Conservation (phyloP, 1,284 basidiomycete genomes). For the Inonotus hispidus region DNA sequence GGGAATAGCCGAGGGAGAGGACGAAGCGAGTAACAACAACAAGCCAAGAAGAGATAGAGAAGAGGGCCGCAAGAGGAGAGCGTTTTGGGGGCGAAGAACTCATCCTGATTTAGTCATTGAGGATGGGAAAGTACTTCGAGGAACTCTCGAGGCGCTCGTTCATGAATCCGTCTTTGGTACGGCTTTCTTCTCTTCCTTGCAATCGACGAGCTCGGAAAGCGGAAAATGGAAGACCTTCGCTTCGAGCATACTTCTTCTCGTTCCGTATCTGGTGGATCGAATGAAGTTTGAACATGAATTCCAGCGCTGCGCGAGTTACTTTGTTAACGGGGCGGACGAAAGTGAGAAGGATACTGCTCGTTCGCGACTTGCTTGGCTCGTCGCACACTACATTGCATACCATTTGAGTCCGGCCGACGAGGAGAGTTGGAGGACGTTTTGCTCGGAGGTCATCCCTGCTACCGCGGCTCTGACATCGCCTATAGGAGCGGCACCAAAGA, state of each 20-base stretch:
- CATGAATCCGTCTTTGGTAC: constrained; percentile 80
- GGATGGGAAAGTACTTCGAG: constrained; percentile 47
- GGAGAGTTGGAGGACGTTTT: constrained; percentile 56
- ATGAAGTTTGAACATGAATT: constrained; percentile 65
- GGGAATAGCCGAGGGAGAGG: constrained; percentile 36
- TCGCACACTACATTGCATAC: constrained; percentile 54
- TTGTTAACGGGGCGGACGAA: constrained; percentile 52
- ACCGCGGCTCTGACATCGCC: background rate
- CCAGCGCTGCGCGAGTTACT: constrained; percentile 54
- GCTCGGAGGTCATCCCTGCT: constrained; percentile 43
- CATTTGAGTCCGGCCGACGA: constrained; percentile 47
- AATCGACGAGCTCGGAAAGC: background rate
- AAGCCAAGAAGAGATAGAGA: constrained; percentile 24
- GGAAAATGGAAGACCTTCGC: constrained; percentile 55
- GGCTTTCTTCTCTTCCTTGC: constrained; percentile 36
- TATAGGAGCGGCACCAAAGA: constrained; percentile 20
- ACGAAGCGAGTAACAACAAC: constrained; percentile 24
- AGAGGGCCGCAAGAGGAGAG: constrained; percentile 50
- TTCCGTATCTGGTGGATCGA: constrained; percentile 52
- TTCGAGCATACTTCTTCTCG: constrained; percentile 48
- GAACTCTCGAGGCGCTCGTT: constrained; percentile 68
- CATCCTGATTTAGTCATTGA: constrained; percentile 62
- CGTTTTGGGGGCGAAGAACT: constrained; percentile 71
- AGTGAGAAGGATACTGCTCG: constrained; percentile 35
- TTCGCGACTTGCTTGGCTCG: constrained; percentile 54